These are phyloP conservation scores for Phalaenopsis hybrid DNA, from an alignment of 116 monocot genomes.

Conservation along the genomic window DNA sequence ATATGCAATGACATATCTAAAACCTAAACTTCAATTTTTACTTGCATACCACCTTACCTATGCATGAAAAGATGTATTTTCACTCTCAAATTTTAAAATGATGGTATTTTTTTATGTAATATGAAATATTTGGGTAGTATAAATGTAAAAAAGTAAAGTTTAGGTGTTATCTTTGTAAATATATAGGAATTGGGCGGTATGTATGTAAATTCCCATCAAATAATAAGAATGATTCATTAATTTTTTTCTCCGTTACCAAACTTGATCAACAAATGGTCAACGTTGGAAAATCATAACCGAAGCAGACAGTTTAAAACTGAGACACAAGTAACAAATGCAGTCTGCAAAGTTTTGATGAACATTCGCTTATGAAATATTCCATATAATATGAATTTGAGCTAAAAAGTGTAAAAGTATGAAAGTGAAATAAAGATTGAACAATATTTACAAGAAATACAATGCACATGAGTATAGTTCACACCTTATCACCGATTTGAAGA, in stretches of 20 bases:
- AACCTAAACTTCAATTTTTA: too few relatives aligned
- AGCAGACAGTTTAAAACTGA: not conserved
- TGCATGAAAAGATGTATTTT: too few relatives aligned
- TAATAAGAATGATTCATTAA: not conserved
- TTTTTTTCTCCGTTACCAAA: not conserved
- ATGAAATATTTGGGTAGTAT: too few relatives aligned
- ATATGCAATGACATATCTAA: too few relatives aligned
- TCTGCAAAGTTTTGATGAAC: not conserved
- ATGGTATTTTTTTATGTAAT: too few relatives aligned
- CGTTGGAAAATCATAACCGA: not conserved
- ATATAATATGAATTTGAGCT: not conserved
- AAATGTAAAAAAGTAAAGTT: too few relatives aligned
- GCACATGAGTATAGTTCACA: not conserved
- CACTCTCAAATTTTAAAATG: too few relatives aligned
- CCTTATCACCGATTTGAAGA: conserved; percentile 18
- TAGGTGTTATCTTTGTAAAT: too few relatives aligned
- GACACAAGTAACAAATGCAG: not conserved
- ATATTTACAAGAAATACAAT: not conserved
- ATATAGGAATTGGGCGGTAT: too few relatives aligned
- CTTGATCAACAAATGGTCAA: not conserved
- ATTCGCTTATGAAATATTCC: not conserved
- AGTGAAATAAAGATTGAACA: not conserved
- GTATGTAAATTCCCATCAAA: not conserved
- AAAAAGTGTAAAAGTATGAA: not conserved
- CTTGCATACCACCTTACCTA: too few relatives aligned